A percentile compares a stretch with the other conserved stretches of the same genome.
Conservation (phyloP, 768 basidiomycete species). For the Tephrocybe rancida region DNA sequence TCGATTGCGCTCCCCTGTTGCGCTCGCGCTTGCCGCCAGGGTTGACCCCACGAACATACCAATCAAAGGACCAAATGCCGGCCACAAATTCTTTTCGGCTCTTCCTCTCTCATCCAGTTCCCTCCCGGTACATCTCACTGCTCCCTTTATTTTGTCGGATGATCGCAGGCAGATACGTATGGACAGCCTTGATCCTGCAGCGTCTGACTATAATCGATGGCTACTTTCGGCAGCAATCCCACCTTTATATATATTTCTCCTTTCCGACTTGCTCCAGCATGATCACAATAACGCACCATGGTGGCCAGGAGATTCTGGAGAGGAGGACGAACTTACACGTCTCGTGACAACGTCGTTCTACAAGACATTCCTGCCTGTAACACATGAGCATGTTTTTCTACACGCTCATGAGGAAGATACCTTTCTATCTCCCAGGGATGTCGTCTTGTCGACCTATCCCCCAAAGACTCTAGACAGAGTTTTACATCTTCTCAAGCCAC, state of each 20-base stretch:
- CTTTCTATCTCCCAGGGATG: not conserved
- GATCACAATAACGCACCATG: conserved; percentile 27
- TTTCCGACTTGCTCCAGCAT: conserved; percentile 30
- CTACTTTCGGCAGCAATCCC: conserved; percentile 37
- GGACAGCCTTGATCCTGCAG: conserved; percentile 34
- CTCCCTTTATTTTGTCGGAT: conserved; percentile 46
- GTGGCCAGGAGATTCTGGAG: conserved; percentile 35
- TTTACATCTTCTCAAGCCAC: conserved; percentile 22
- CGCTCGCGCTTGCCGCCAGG: conserved; percentile 23
- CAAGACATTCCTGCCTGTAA: not conserved
- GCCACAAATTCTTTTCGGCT: conserved; percentile 41
- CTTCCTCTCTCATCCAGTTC: conserved; percentile 42
- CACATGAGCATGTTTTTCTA: conserved; percentile 5
- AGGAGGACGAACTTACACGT: conserved; percentile 13
- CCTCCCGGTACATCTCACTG: conserved; percentile 49
- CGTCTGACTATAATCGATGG: conserved; percentile 46
- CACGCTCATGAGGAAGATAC: not conserved
- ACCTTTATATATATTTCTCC: conserved; percentile 37
- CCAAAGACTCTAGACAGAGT: conserved; percentile 23
- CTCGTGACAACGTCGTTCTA: conserved; percentile 13
- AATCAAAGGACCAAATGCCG: conserved; percentile 1
- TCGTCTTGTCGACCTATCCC: not conserved
- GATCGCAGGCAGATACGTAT: conserved; percentile 47
- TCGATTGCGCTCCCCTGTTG: conserved; percentile 30
- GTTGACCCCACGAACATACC: conserved; percentile 28